A percentile compares a stretch with the other conserved stretches of the same genome.
phyloP scores from a whole-genome alignment of 805 yeast genomes.

The Zygosaccharomyces rouxii region DNA sequence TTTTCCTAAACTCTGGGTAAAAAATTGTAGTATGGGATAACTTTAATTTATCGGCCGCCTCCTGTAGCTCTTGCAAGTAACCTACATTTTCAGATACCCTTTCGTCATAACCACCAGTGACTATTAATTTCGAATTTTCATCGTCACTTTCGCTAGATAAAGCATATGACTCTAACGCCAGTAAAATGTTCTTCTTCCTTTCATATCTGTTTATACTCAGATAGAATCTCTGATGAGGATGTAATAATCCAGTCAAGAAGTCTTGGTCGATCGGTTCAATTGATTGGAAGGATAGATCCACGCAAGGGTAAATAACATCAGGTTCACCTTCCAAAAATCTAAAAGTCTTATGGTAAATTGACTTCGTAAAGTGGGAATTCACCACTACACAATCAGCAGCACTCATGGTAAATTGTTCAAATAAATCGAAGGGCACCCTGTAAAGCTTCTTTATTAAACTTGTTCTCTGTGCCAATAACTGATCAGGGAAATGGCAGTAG shows the following conservation, averaged over 20 bases:
- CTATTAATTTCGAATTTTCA: constrained; percentile 47
- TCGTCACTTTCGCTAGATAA: constrained; percentile 31
- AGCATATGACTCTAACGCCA: constrained; percentile 71
- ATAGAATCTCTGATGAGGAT: constrained; percentile 38
- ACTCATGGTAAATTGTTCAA: constrained; percentile 77
- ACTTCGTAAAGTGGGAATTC: constrained; percentile 77
- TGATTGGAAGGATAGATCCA: constrained; percentile 41
- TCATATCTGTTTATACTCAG: constrained; percentile 88
- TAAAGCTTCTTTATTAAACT: constrained; percentile 57
- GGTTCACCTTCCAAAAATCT: constrained; percentile 30
- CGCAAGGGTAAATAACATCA: constrained; percentile 55
- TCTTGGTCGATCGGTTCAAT: constrained; percentile 14
- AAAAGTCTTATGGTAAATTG: constrained; percentile 65
- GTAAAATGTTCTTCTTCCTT: constrained; percentile 70
- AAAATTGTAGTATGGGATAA: constrained; percentile 45
- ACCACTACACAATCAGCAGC: constrained; percentile 78
- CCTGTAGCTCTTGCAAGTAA: constrained; percentile 58
- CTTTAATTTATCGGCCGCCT: constrained; percentile 42
- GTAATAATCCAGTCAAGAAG: constrained; percentile 18
- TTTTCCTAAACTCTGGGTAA: constrained; percentile 26
- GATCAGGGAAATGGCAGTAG: constrained; percentile 97
- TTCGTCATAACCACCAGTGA: constrained; percentile 90
- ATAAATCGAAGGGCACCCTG: constrained; percentile 74
- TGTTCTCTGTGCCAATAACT: constrained; percentile 59
- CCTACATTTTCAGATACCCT: constrained; percentile 71